Evolutionary conservation across 208 protist genomes (phyloP), one percentile per base, ranked within the genome.

Genomic region (Herpetomonas samuelpessoai): DNA sequence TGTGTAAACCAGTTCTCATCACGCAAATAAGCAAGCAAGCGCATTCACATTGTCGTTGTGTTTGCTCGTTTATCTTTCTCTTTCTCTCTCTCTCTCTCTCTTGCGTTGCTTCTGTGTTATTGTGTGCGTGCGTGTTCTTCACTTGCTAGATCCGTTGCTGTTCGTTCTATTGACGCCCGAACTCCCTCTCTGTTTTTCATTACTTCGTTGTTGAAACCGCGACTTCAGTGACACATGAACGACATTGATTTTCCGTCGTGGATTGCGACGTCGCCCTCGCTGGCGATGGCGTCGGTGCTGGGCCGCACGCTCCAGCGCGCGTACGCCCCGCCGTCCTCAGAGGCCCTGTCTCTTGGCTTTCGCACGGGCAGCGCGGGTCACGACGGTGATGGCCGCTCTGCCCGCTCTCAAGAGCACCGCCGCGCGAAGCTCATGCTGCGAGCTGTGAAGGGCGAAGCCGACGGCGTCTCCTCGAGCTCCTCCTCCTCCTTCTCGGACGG

Each of bases 161-260:
- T n/a, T n/a, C n/a, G n/a, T n/a, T n/a, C n/a, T n/a, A n/a, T 51
- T 28, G 27, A 7, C 47, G n/a, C n/a, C n/a, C n/a, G n/a, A n/a
- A n/a, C n/a, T 18, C 39, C n/a, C n/a, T n/a, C n/a, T n/a, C n/a
- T n/a, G n/a, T n/a, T n/a, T n/a, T n/a, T n/a, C n/a, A n/a, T n/a
- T n/a, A n/a, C n/a, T n/a, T n/a, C n/a, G n/a, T n/a, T n/a, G n/a
- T n/a, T n/a, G n/a, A n/a, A n/a, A n/a, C n/a, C n/a, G n/a, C n/a
- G n/a, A n/a, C n/a, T n/a, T n/a, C n/a, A n/a, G n/a, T n/a, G n/a
- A n/a, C n/a, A n/a, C n/a, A 94, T 94, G 88, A 70, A 94, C 24
- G 82, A 94, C 29, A 86, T 91, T 44, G 65, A 57, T 3, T 89
- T 94, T 50, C 83, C 88, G 0, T 18, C 48, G 3, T 94, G 88